Base-by-base conservation (phyloP, 2,329 filamentous ascomycete species). In the Macroventuria anomochaeta region DNA sequence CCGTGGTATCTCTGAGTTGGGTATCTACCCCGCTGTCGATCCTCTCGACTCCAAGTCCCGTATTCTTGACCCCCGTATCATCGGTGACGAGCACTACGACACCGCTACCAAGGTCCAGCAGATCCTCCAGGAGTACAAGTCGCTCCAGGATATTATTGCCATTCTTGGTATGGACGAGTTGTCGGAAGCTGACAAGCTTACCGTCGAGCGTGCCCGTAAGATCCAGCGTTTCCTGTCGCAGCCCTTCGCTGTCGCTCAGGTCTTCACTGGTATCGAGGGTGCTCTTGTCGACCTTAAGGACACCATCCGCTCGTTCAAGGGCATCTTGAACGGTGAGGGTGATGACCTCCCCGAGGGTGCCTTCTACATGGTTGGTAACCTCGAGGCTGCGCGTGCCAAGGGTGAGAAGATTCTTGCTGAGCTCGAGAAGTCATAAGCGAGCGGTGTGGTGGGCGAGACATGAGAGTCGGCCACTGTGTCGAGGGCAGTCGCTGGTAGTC, bases 51-150 rank as follows among this genome's bases (percentile, higher is more conserved):
- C 93, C 79, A 97, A 96, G 84, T 97, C 93, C 68, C 93, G 95
- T 88, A 97, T 99, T 90, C 85, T 99, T 76, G 95, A 97, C 84
- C 91, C 95, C 81, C 93, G 95, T 90, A 88, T 99, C 76, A 90
- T 99, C 75, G 95, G 95, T 79, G 85, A 97, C 76, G 95, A 99
- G 61, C 95, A 99, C 87, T 99, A 99, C 88, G 79, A 92, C 61
- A 93, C 88, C 73, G 95, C 95, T 79, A 90, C 90, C 79, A 88
- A 88, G 73, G 95, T 99, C 76, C 95, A 99, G 86, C 92, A 96
- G 84, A 97, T 97, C 82, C 89, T 99, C 78, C 95, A 99, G 84
- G 95, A 97, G 86, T 99, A 99, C 90, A 97, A 97, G 90, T 97
- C 93, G 65, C 91, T 99, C 69, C 95, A 99, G 85, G 95, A 99